A percentile compares a stretch with the other conserved stretches of the same genome.
Evolutionary conservation across 805 yeast species (phyloP).

Genomic region (Yarrowia porcina): DNA sequence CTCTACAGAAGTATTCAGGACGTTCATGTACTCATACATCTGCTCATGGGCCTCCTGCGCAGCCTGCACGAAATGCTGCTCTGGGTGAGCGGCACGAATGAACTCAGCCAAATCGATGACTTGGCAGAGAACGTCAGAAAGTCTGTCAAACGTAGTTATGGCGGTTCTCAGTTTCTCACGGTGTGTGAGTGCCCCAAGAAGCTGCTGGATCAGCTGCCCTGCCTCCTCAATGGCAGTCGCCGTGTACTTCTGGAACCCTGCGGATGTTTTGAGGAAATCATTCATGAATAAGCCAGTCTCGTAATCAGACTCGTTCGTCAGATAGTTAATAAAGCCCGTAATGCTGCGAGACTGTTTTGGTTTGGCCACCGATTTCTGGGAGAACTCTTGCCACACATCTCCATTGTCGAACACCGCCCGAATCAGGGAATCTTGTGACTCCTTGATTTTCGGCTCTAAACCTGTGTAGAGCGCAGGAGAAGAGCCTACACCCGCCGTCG

Average conservation of each 20-base stretch:
- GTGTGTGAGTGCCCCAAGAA: slow-evolving; percentile 41
- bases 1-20: slow-evolving; percentile 76
- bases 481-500: background rate
- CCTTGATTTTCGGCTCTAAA: slow-evolving; percentile 11
- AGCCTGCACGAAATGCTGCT: slow-evolving; percentile 61
- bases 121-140: slow-evolving; percentile 84
- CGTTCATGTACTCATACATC: slow-evolving; percentile 91
- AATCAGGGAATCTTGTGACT: slow-evolving; percentile 30
- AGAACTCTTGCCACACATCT: slow-evolving; percentile 27
- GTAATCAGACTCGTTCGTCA: slow-evolving; percentile 29
- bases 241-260: slow-evolving; percentile 68
- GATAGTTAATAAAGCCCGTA: slow-evolving; percentile 6
- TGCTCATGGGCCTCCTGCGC: slow-evolving; percentile 86
- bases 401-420: slow-evolving; percentile 32
- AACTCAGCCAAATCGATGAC: slow-evolving; percentile 94
- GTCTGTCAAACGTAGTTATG: slow-evolving; percentile 68
- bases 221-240: slow-evolving; percentile 63
- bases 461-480: slow-evolving; percentile 2
- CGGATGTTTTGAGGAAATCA: slow-evolving; percentile 62
- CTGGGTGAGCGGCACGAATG: slow-evolving; percentile 84
- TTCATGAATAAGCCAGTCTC: slow-evolving; percentile 71
- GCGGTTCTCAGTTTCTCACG: slow-evolving; percentile 43
- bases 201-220: slow-evolving; percentile 53
- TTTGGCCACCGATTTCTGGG: background rate
- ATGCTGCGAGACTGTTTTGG: background rate